These are phyloP conservation scores for Aureobasidium leucospermi DNA, from an alignment of 2,329 filamentous ascomycete genomes.

Conservation along the genomic window DNA sequence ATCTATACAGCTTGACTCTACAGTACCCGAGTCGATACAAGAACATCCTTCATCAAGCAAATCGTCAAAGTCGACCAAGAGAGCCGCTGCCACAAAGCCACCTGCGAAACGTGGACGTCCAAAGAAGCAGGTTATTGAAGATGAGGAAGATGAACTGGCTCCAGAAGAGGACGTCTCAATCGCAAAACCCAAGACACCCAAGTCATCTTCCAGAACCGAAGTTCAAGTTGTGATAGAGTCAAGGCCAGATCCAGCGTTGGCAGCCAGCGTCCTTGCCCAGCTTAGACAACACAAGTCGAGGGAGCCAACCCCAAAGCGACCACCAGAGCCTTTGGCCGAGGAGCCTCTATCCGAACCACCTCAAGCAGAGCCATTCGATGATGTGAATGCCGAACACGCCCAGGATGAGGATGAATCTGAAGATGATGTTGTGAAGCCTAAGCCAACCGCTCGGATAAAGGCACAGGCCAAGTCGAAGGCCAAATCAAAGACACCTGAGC, in stretches of 20 bases:
- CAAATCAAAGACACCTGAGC: background rate
- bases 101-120: slow-evolving; percentile 5
- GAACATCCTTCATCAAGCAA: background rate
- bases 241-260: background rate
- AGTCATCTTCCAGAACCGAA: background rate
- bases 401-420: background rate
- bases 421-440: background rate
- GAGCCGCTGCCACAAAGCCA: background rate
- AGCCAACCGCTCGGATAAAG: background rate
- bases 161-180: background rate
- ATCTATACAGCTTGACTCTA: background rate
- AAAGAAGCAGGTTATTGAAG: background rate
- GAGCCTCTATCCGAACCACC: background rate
- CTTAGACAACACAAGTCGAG: background rate
- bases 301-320: background rate
- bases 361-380: background rate
- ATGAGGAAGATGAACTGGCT: slow-evolving; percentile 6
- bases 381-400: background rate
- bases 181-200: background rate
- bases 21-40: background rate
- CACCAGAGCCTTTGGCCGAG: background rate
- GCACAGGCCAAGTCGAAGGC: background rate
- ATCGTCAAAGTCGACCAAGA: background rate
- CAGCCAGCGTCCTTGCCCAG: background rate
- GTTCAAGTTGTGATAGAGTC: slow-evolving; percentile 4